These are phyloP conservation scores for Passiflora organensis DNA, from an alignment of 345 rosid species.

Conservation along the genomic window DNA sequence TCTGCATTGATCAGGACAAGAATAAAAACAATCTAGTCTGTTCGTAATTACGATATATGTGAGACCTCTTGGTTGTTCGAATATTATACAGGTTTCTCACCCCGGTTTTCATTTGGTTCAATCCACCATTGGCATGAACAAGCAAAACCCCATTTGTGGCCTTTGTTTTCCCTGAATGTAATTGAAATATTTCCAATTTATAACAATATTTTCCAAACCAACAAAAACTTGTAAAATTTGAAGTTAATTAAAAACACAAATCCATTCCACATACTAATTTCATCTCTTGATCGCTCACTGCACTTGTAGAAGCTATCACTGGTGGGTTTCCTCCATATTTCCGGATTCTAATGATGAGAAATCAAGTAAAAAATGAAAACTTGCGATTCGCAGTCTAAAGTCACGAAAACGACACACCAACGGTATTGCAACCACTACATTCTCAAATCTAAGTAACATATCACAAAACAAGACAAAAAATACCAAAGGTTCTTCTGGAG, in stretches of 20 bases:
- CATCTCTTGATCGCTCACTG: slow-evolving; percentile 32
- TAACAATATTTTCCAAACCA: no score
- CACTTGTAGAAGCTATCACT: slow-evolving; percentile 41
- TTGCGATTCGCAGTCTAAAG: background rate
- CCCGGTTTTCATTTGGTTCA: slow-evolving; percentile 87
- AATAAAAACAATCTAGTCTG: no score
- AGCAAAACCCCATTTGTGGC: slow-evolving; percentile 51
- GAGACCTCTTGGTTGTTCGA: no score
- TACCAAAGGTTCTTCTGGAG: no score
- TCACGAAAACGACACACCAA: background rate
- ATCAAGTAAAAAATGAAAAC: no score
- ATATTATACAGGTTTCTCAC: slow-evolving; percentile 24
- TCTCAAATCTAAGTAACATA: no score
- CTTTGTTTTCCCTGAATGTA: background rate
- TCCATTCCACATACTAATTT: slow-evolving; percentile 25
- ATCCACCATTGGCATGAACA: slow-evolving; percentile 77
- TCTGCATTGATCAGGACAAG: no score
- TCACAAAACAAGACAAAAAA: no score
- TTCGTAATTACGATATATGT: no score
- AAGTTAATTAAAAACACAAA: no score
- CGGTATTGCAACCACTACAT: background rate
- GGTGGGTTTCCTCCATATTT: slow-evolving; percentile 51
- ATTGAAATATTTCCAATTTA: background rate
- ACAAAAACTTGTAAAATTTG: no score
- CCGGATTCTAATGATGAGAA: slow-evolving; percentile 28